phyloP scores from a whole-genome alignment of 176 grass and related monocot genomes.

The Alopecurus myosuroides region DNA sequence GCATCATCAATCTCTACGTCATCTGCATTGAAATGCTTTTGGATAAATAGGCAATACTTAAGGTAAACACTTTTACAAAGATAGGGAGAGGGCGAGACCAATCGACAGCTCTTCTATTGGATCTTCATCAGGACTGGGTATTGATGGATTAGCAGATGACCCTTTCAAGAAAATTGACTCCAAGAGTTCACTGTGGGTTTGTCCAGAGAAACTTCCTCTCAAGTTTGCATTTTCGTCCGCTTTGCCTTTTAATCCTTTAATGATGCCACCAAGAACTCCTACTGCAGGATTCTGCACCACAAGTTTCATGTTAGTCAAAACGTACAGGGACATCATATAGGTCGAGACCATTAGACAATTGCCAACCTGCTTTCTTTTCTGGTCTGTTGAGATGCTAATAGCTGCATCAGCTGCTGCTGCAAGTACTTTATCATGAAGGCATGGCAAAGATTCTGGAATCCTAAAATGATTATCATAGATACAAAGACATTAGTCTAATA shows the following conservation, averaged over 20 bases:
- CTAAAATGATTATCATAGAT: conserved; percentile 42
- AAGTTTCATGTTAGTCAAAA: conserved; percentile 28
- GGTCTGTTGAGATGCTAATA: conserved; percentile 48
- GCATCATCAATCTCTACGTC: conserved; percentile 82
- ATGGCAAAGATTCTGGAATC: conserved; percentile 81
- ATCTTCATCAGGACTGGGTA: conserved; percentile 24
- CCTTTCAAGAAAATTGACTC: conserved; percentile 67
- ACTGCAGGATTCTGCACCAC: conserved; percentile 45
- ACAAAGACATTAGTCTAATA: background rate
- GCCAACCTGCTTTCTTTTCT: conserved; percentile 78
- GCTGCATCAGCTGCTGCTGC: conserved; percentile 84
- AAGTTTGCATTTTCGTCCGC: conserved; percentile 45
- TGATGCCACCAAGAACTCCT: conserved; percentile 74
- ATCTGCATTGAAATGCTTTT: conserved; percentile 51
- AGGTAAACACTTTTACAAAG: conserved; percentile 22
- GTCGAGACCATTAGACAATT: conserved; percentile 7
- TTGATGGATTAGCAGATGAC: conserved; percentile 46
- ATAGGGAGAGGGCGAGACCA: conserved; percentile 50
- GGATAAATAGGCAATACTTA: conserved; percentile 22
- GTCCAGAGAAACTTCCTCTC: conserved; percentile 28
- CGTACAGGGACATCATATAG: background rate
- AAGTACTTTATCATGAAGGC: conserved; percentile 91
- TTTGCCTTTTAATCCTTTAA: conserved; percentile 84
- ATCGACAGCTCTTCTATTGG: conserved; percentile 67
- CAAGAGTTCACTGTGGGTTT: conserved; percentile 39